Conservation (phyloP, 495 filamentous ascomycete genomes). For the Sporormia fimetaria region DNA sequence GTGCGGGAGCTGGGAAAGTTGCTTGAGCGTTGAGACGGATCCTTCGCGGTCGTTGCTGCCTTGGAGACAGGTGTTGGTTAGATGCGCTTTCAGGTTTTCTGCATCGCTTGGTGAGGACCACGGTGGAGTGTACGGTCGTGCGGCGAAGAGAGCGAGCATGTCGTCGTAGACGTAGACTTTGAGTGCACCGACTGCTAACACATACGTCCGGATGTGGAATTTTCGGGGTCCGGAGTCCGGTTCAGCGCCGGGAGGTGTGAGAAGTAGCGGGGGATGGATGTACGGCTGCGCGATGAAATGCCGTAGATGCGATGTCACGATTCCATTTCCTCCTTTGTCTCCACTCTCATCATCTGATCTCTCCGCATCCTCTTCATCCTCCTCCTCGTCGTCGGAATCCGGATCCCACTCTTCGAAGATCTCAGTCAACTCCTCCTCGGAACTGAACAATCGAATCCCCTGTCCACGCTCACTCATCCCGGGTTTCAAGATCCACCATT, state of each 20-base stretch:
- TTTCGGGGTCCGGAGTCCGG: slow-evolving; percentile 50
- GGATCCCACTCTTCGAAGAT: slow-evolving; percentile 86
- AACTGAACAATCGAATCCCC: slow-evolving; percentile 79
- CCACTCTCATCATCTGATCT: slow-evolving; percentile 19
- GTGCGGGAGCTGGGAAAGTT: not conserved
- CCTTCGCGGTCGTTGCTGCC: slow-evolving; percentile 42
- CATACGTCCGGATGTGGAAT: slow-evolving; percentile 91
- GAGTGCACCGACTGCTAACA: slow-evolving; percentile 64
- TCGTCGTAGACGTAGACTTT: slow-evolving; percentile 75
- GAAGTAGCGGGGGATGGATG: slow-evolving; percentile 75
- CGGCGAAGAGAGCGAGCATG: slow-evolving; percentile 89
- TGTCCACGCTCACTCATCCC: slow-evolving; percentile 95
- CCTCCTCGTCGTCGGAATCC: slow-evolving; percentile 40
- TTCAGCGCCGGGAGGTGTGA: slow-evolving; percentile 37
- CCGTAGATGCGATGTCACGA: slow-evolving; percentile 81
- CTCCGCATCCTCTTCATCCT: slow-evolving; percentile 45
- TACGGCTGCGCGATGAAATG: slow-evolving; percentile 97
- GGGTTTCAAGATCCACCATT: slow-evolving; percentile 98
- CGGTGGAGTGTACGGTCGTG: slow-evolving; percentile 47
- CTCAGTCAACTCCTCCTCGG: slow-evolving; percentile 60
- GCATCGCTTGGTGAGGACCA: slow-evolving; percentile 21
- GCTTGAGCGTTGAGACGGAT: slow-evolving; percentile 37
- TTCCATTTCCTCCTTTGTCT: slow-evolving; percentile 38
- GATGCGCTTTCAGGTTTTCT: slow-evolving; percentile 52
- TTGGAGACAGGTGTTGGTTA: slow-evolving; percentile 96